phyloP scores from a whole-genome alignment of 2,329 filamentous ascomycete genomes.

The Colletotrichum eremochloae region DNA sequence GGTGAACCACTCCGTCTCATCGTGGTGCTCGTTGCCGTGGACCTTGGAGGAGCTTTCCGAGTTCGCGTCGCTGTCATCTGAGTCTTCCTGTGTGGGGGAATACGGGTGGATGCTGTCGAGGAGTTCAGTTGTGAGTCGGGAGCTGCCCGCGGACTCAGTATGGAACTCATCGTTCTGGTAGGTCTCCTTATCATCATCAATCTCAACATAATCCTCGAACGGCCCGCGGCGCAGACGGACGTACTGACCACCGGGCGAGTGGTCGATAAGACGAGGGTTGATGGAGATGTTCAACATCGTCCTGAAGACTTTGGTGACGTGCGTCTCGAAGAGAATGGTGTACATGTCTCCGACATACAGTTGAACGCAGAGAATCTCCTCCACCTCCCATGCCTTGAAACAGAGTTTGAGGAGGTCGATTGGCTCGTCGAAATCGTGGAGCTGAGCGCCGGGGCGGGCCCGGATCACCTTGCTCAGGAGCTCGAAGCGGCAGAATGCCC shows the following conservation, averaged over 20 bases:
- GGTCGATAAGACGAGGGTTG: background rate
- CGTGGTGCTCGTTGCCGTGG: too few species aligned
- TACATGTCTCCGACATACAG: slow-evolving; percentile 10
- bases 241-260: background rate
- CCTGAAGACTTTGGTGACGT: background rate
- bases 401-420: background rate
- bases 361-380: slow-evolving; percentile 18
- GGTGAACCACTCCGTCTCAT: background rate
- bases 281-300: background rate
- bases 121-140: background rate
- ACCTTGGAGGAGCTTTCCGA: too few species aligned
- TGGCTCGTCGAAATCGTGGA: slow-evolving; percentile 5
- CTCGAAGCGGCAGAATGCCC: slow-evolving; percentile 21
- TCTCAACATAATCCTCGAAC: background rate
- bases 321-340: background rate
- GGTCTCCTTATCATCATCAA: too few species aligned
- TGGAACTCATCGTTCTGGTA: background rate
- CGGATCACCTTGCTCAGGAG: slow-evolving; percentile 6
- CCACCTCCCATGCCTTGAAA: slow-evolving; percentile 25
- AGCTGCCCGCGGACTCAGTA: background rate
- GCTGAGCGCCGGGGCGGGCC: slow-evolving; percentile 17
- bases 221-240: background rate
- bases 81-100: background rate
- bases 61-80: too few species aligned
- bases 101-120: background rate